Evolutionary conservation across 495 filamentous ascomycete genomes (phyloP), one percentile per base, ranked within the genome.

Genomic region (Penicillium soppii): DNA sequence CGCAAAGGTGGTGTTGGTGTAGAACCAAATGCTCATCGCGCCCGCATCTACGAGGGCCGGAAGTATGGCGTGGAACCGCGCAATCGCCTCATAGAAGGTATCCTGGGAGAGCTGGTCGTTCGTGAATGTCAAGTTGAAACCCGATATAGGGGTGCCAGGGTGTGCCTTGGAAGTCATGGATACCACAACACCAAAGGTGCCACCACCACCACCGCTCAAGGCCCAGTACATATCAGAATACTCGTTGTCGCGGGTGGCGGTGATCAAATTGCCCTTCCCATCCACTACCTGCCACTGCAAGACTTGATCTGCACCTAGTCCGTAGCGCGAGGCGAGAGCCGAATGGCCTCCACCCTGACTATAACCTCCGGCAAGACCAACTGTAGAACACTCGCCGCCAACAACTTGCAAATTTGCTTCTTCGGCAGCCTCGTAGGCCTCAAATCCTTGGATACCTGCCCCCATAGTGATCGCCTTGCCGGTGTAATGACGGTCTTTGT

Each of bases 161-260:
- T 77, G 60, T 1, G 68, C 62, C 50, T 70, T 73, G 7, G 63
- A 56, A 0, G 82, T 87, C 43, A 80, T 68, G 1, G 76, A 80
- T 40, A 71, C 78, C n/a, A 87, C 71, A 26, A 87, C 72, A 3
- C 80, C 84, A 37, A 83, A 88, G 7, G 82, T 85, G 15, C 81
- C 81, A 19, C 76, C 82, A 13, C 84, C 85, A 13, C 85, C 85
- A 1, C 84, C 86, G 27, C 78, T 71, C 32, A 87, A 71, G 7
- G 86, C 86, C 84, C 82, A 88, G 62, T 83, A 88, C 6, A 89
- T 57, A 59, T 88, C 85, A 1, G 66, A 40, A 50, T 86, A 75
- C 53, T 80, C 67, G 37, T 72, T 78, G 8, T 63, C 60, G 39
- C 78, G 77, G 44, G 79, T 82, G 5, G 77, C 78, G 0, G 66